These are phyloP conservation scores for Ceratobasidium sp. DNA, from an alignment of 1,284 basidiomycete genomes.

Conservation along the genomic window DNA sequence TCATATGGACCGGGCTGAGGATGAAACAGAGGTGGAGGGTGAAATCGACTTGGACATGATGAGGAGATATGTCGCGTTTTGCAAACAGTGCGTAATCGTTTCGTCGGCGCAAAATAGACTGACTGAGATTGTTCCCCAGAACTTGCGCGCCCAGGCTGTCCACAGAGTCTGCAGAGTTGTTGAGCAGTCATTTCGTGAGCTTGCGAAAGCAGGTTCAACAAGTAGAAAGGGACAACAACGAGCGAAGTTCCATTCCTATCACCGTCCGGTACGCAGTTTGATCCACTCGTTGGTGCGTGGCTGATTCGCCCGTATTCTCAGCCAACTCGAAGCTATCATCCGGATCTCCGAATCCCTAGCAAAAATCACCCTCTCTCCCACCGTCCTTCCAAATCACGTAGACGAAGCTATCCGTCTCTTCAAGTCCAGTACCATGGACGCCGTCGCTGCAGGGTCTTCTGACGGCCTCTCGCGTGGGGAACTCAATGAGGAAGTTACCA, in stretches of 20 bases:
- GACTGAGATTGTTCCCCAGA: constrained; percentile 57
- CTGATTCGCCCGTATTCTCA: constrained; percentile 54
- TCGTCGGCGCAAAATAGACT: neutral
- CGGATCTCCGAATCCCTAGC: constrained; percentile 97
- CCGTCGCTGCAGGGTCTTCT: constrained; percentile 87
- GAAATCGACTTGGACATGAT: constrained; percentile 98
- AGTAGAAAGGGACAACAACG: constrained; percentile 96
- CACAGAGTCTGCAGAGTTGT: constrained; percentile 93
- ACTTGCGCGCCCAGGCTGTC: constrained; percentile 97
- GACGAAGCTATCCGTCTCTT: constrained; percentile 98
- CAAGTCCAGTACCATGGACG: constrained; percentile 99
- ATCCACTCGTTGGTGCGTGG: neutral
- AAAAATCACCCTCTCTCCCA: constrained; percentile 89
- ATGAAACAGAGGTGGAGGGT: constrained; percentile 77
- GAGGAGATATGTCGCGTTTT: constrained; percentile 97
- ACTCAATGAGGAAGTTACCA: constrained; percentile 92
- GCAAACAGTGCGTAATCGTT: constrained; percentile 76
- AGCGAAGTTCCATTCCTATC: constrained; percentile 97
- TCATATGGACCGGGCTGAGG: constrained; percentile 91
- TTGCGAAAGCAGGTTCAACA: constrained; percentile 95
- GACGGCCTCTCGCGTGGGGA: constrained; percentile 94
- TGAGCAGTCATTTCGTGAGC: constrained; percentile 96
- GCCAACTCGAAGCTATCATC: constrained; percentile 98
- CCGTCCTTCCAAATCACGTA: constrained; percentile 93
- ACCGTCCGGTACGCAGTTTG: constrained; percentile 81